These are phyloP conservation scores for Rehmannia glutinosa DNA, from an alignment of 257 asterid species.

Conservation along the genomic window DNA sequence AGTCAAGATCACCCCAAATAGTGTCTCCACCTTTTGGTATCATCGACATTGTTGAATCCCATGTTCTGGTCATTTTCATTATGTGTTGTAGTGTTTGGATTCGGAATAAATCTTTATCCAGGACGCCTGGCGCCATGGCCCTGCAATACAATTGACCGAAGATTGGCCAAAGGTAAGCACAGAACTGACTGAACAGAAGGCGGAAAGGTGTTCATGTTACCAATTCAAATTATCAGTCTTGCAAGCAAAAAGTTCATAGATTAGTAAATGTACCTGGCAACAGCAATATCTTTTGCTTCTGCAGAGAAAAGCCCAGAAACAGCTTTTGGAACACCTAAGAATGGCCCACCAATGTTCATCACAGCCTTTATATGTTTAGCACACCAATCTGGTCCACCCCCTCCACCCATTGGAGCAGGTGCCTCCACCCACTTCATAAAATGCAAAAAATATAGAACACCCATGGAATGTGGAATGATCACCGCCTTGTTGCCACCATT, in stretches of 20 bases:
- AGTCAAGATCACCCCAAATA: slow-evolving; percentile 92
- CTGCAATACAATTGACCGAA: slow-evolving; percentile 29
- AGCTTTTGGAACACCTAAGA: slow-evolving; percentile 81
- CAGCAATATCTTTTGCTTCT: slow-evolving; percentile 78
- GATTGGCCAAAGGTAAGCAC: too few relatives aligned
- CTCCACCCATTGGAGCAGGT: slow-evolving; percentile 92
- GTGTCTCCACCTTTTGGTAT: slow-evolving; percentile 91
- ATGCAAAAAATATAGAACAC: slow-evolving; percentile 78
- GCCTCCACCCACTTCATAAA: slow-evolving; percentile 97
- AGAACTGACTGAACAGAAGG: too few relatives aligned
- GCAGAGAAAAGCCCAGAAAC: slow-evolving; percentile 78
- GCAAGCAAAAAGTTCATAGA: slow-evolving; percentile 1
- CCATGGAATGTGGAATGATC: slow-evolving; percentile 92
- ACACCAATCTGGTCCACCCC: slow-evolving; percentile 93
- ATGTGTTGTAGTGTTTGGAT: slow-evolving; percentile 78
- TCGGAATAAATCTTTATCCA: slow-evolving; percentile 65
- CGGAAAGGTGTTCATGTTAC: not conserved
- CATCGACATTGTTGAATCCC: slow-evolving; percentile 98
- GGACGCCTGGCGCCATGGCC: slow-evolving; percentile 74
- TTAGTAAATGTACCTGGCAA: slow-evolving; percentile 46
- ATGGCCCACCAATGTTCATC: slow-evolving; percentile 88
- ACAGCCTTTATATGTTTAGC: slow-evolving; percentile 83
- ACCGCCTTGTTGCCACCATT: slow-evolving; percentile 81
- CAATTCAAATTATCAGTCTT: not conserved
- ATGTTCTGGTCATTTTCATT: slow-evolving; percentile 93